A percentile compares a stretch with the other conserved stretches of the same genome.
Conservation (phyloP, 257 asterid genomes). For the Solanum bukasovii region DNA sequence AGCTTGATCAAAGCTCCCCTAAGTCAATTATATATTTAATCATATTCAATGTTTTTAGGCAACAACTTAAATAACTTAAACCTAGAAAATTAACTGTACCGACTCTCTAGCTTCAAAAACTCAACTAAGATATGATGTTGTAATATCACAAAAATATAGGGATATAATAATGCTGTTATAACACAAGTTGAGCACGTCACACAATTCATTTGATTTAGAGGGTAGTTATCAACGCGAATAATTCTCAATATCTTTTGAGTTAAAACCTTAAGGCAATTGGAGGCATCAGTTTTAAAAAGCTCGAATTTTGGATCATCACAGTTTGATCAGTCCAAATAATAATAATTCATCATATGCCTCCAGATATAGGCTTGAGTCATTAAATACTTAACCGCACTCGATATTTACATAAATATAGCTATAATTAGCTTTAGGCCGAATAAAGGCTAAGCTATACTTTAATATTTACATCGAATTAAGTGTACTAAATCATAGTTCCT, state of each 20-base stretch:
- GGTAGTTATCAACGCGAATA: accelerated
- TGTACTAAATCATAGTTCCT: neutral
- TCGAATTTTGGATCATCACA: slow-evolving; percentile 10
- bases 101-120: neutral
- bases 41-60: neutral
- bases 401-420: no score
- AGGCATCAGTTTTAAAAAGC: slow-evolving; percentile 19
- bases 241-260: neutral
- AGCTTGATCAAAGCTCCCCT: neutral
- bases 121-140: neutral
- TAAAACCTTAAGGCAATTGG: neutral
- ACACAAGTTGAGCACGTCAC: neutral
- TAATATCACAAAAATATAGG: neutral
- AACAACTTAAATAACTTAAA: no score
- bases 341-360: slow-evolving; percentile 7
- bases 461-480: accelerated
- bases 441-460: neutral
- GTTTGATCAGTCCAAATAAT: slow-evolving; percentile 1
- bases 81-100: neutral
- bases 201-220: no score
- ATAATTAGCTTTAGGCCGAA: no score
- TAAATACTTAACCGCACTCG: neutral
- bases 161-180: no score
- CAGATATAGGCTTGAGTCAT: neutral
- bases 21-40: neutral